phyloP scores from a whole-genome alignment of 1,139 yeast genomes.

The Schizosaccharomyces versatilis region DNA sequence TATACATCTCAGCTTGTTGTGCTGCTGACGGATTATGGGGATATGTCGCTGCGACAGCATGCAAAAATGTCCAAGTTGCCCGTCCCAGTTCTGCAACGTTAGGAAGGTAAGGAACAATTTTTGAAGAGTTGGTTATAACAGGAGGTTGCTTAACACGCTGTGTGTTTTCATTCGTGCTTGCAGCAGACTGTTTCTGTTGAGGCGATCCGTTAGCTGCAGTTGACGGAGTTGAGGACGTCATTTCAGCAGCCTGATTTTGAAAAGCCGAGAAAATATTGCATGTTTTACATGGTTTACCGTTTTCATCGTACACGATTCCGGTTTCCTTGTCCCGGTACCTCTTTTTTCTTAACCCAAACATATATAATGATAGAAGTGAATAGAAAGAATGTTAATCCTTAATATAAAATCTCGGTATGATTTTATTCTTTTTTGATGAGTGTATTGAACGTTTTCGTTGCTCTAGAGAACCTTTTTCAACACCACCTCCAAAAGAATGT shows the following conservation, averaged over 20 bases:
- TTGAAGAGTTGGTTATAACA: not conserved
- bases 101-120: conserved; percentile 35
- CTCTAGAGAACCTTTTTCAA: no score
- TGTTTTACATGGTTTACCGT: conserved; percentile 2
- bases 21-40: conserved; percentile 43
- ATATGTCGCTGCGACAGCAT: conserved; percentile 73
- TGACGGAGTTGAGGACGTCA: not conserved
- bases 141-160: not conserved
- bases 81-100: conserved; percentile 65
- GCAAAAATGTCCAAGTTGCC: conserved; percentile 82
- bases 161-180: not conserved
- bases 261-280: not conserved
- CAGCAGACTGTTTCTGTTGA: not conserved
- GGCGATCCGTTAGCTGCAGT: not conserved
- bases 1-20: conserved; percentile 50
- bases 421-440: not conserved
- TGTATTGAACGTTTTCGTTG: not conserved
- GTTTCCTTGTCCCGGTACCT: conserved; percentile 1
- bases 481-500: no score
- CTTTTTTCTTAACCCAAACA: not conserved
- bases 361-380: not conserved
- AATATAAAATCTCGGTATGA: not conserved
- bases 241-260: not conserved
- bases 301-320: conserved; percentile 2
- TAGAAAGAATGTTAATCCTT: not conserved